Conservation (phyloP, 1,284 basidiomycete species). For the Albatrellus sp. region DNA sequence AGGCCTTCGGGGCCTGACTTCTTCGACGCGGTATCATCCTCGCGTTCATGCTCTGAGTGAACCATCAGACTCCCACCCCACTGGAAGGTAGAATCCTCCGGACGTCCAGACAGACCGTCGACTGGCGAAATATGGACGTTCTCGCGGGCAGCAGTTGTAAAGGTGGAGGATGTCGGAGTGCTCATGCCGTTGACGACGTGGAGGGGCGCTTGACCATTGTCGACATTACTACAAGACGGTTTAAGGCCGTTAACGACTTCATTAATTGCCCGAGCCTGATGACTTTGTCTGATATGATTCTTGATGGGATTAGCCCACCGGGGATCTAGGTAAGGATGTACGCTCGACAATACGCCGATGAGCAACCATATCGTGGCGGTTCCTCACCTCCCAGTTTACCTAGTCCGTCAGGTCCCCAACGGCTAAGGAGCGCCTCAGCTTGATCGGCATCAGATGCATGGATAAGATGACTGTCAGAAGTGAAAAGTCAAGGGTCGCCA, state of each 20-base stretch:
- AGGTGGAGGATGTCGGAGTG: constrained; percentile 46
- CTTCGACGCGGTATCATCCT: constrained; percentile 26
- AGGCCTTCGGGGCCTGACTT: constrained; percentile 14
- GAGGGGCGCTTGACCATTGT: constrained; percentile 35
- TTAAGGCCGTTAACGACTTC: constrained; percentile 63
- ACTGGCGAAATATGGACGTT: constrained; percentile 39
- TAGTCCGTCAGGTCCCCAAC: constrained; percentile 86
- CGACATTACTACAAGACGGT: constrained; percentile 34
- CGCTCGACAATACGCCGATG: constrained; percentile 11
- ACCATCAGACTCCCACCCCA: constrained; percentile 46
- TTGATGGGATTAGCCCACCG: constrained; percentile 89
- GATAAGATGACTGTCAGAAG: constrained; percentile 65
- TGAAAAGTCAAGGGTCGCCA: constrained; percentile 13
- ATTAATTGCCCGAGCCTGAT: constrained; percentile 74
- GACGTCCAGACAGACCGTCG: constrained; percentile 45
- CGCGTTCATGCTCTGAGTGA: constrained; percentile 53
- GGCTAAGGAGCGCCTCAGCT: constrained; percentile 75
- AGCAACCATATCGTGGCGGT: constrained; percentile 14
- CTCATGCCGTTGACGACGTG: constrained; percentile 79
- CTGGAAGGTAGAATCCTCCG: constrained; percentile 46
- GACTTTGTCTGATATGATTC: constrained; percentile 59
- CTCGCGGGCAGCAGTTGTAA: constrained; percentile 60
- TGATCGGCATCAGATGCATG: constrained; percentile 92
- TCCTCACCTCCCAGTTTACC: constrained; percentile 79
- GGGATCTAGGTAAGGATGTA: constrained; percentile 46